Percentiles rank a stretch among this genome's conserved stretches.
These are phyloP conservation scores for Melanomma pulvis-pyrius DNA, from an alignment of 495 filamentous ascomycete species.

Conservation along the genomic window DNA sequence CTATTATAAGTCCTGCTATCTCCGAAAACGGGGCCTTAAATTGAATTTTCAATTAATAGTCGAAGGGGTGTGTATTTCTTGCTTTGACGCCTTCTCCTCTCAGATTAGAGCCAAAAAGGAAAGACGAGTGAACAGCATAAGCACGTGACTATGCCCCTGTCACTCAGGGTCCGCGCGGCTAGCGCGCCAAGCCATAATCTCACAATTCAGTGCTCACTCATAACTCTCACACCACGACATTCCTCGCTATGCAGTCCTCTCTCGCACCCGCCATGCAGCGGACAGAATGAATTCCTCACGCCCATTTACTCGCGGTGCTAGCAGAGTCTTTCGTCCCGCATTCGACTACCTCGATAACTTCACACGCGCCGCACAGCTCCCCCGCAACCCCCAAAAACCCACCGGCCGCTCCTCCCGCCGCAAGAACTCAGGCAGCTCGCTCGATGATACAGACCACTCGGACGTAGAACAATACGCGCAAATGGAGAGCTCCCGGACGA, in stretches of 20 bases:
- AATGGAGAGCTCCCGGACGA: constrained; percentile 36
- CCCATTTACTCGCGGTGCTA: constrained; percentile 32
- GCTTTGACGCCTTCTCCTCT: no score
- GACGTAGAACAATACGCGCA: constrained; percentile 29
- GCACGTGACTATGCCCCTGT: no score
- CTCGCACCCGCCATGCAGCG: constrained; percentile 4
- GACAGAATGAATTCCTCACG: constrained; percentile 33
- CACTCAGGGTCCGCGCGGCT: no score
- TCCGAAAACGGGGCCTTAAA: no score
- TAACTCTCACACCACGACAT: neutral
- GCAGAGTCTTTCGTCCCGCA: constrained; percentile 44
- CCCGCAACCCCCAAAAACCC: constrained; percentile 24
- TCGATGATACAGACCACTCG: constrained; percentile 37
- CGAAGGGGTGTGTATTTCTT: no score
- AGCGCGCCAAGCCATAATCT: neutral
- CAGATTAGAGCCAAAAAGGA: no score
- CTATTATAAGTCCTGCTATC: no score
- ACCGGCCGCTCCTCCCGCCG: constrained; percentile 24
- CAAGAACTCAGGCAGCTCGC: constrained; percentile 20
- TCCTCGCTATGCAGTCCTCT: neutral
- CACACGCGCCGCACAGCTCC: constrained; percentile 14
- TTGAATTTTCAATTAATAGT: no score
- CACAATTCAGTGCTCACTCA: neutral
- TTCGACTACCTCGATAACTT: constrained; percentile 46
- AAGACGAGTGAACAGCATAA: no score